Conservation (phyloP, 73 alveolate genomes). For the Paramecium tetraurelia region DNA sequence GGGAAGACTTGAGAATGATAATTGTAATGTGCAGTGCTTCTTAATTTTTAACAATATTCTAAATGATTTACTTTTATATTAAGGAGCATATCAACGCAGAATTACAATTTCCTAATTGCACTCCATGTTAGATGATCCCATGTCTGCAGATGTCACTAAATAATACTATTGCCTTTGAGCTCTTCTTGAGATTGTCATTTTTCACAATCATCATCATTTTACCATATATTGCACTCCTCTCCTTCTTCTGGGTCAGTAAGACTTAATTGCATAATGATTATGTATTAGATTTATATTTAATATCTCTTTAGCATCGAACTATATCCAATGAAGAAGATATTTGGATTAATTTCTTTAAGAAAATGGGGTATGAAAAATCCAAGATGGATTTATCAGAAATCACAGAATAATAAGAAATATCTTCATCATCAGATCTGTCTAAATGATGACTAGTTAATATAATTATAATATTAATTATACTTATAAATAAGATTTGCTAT, state of each 20-base stretch:
- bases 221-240: neutral
- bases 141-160: neutral
- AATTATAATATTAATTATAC: neutral
- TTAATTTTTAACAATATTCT: neutral
- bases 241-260: neutral
- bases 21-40: neutral
- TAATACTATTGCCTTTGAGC: neutral
- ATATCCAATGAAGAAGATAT: neutral
- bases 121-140: slow-evolving; percentile 3
- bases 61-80: neutral
- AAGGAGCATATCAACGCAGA: neutral
- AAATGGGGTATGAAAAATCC: neutral
- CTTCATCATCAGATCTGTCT: neutral
- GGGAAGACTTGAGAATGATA: neutral
- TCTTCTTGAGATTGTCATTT: neutral
- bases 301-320: neutral
- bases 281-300: neutral
- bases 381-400: neutral
- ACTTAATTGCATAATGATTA: neutral
- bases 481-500: neutral
- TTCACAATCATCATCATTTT: neutral
- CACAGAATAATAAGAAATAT: neutral
- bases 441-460: neutral
- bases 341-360: neutral
- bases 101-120: neutral